Evolutionary conservation across 108 stramenopile genomes (phyloP).

Genomic region (Discostella stelligeroides): DNA sequence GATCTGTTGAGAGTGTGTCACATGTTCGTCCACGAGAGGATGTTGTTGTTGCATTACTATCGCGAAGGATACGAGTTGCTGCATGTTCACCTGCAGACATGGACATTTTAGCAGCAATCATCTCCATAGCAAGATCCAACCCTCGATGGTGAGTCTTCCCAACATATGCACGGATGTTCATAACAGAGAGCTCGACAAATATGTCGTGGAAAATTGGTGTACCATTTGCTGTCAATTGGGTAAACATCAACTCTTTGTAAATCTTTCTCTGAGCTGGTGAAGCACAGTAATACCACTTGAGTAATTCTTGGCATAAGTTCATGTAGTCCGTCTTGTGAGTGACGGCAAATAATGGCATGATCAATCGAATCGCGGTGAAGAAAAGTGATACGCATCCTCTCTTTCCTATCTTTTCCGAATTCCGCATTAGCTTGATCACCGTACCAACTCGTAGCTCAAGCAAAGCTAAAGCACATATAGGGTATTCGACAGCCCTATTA

Average conservation of each 20-base stretch:
- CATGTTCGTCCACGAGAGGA: too few species aligned
- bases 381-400: slow-evolving; percentile 4
- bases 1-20: too few species aligned
- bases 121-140: too few species aligned
- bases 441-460: slow-evolving; percentile 11
- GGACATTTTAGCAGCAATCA: too few species aligned
- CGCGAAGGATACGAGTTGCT: too few species aligned
- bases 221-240: slow-evolving; percentile 5
- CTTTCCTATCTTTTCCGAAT: slow-evolving; percentile 6
- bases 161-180: too few species aligned
- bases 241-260: slow-evolving; percentile 19
- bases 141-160: too few species aligned
- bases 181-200: too few species aligned
- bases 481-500: slow-evolving; percentile 2
- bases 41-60: too few species aligned
- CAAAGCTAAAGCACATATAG: slow-evolving; percentile 16
- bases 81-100: too few species aligned
- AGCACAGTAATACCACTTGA: slow-evolving; percentile 22
- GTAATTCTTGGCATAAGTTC: slow-evolving; percentile 7
- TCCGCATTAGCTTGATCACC: too few species aligned
- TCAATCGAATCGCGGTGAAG: slow-evolving; percentile 12
- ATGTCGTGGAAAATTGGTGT: slow-evolving; percentile 10
- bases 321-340: too few species aligned
- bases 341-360: slow-evolving; percentile 9
- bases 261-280: slow-evolving; percentile 19